Conservation (phyloP, 495 filamentous ascomycete genomes). For the Penicillium herquei region DNA sequence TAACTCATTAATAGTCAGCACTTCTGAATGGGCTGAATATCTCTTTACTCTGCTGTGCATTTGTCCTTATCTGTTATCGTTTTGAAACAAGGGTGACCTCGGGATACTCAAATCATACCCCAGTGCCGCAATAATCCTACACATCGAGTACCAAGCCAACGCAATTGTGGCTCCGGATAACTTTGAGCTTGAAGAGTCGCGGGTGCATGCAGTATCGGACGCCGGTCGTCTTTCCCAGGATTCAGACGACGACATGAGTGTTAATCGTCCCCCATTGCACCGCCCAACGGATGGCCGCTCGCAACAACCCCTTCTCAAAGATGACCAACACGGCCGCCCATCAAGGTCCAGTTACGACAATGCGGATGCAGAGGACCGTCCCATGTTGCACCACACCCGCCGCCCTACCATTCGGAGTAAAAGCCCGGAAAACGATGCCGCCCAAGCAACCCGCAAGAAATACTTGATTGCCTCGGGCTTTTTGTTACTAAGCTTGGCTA, state of each 20-base stretch:
- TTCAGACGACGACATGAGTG: slow-evolving; percentile 45
- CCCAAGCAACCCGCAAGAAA: slow-evolving; percentile 67
- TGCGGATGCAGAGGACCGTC: slow-evolving; percentile 36
- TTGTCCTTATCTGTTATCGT: slow-evolving; percentile 22
- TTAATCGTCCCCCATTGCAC: slow-evolving; percentile 46
- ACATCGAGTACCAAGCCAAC: slow-evolving; percentile 1
- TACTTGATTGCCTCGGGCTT: slow-evolving; percentile 86
- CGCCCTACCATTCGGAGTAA: slow-evolving; percentile 60
- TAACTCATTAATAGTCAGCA: not conserved
- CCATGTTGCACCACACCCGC: slow-evolving; percentile 45
- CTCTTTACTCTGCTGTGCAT: slow-evolving; percentile 1
- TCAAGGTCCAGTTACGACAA: slow-evolving; percentile 39
- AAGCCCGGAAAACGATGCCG: slow-evolving; percentile 56
- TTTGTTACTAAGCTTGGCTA: slow-evolving; percentile 72
- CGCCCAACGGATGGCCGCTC: slow-evolving; percentile 52
- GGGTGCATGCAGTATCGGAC: slow-evolving; percentile 12
- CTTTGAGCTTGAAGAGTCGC: slow-evolving; percentile 23
- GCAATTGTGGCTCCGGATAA: slow-evolving; percentile 29
- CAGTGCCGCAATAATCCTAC: not conserved
- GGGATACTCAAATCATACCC: slow-evolving; percentile 1
- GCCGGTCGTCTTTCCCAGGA: slow-evolving; percentile 31
- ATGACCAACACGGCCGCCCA: slow-evolving; percentile 48
- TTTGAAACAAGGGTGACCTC: slow-evolving; percentile 6
- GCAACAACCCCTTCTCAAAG: slow-evolving; percentile 55
- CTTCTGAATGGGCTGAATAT: slow-evolving; percentile 15